Evolutionary conservation across 768 basidiomycete species (phyloP).

Genomic region (Daedalea quercina): DNA sequence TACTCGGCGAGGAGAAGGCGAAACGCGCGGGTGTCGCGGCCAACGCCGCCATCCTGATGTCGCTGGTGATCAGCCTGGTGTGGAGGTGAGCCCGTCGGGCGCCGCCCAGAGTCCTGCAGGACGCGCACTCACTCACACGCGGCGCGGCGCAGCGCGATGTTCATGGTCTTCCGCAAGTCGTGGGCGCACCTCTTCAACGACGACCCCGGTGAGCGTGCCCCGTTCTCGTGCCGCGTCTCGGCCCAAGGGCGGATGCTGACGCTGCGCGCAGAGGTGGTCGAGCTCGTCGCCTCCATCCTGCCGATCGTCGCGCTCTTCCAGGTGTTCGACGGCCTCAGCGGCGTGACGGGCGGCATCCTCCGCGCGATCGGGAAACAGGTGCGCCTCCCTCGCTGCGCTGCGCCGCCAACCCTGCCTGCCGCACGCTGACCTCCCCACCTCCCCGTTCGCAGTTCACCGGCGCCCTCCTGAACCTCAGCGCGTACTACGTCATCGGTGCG

Average conservation of each 20-base stretch:
- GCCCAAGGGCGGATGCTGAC: too few relatives aligned
- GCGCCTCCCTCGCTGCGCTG: too few relatives aligned
- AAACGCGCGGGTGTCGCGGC: conserved; percentile 67
- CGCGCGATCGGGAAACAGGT: conserved; percentile 79
- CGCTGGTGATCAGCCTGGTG: conserved; percentile 54
- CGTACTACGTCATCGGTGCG: conserved; percentile 73
- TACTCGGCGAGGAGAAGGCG: conserved; percentile 76
- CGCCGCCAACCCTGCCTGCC: too few relatives aligned
- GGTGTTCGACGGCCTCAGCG: conserved; percentile 74
- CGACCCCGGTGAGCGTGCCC: conserved; percentile 40
- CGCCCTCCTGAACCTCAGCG: conserved; percentile 72
- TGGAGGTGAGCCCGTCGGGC: conserved; percentile 48
- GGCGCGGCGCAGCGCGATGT: conserved; percentile 27
- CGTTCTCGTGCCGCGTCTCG: too few relatives aligned
- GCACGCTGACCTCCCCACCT: too few relatives aligned
- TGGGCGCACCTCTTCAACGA: conserved; percentile 60
- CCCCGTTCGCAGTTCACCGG: conserved; percentile 55
- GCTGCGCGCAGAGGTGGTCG: conserved; percentile 28
- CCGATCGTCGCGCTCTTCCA: conserved; percentile 73
- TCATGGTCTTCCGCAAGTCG: conserved; percentile 36
- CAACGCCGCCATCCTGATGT: conserved; percentile 57
- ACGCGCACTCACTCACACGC: background rate
- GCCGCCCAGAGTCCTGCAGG: too few relatives aligned
- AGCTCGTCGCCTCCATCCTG: conserved; percentile 46
- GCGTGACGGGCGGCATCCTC: conserved; percentile 69